Conservation (phyloP, 1,284 basidiomycete genomes). For the Melampsora larici-populina region DNA sequence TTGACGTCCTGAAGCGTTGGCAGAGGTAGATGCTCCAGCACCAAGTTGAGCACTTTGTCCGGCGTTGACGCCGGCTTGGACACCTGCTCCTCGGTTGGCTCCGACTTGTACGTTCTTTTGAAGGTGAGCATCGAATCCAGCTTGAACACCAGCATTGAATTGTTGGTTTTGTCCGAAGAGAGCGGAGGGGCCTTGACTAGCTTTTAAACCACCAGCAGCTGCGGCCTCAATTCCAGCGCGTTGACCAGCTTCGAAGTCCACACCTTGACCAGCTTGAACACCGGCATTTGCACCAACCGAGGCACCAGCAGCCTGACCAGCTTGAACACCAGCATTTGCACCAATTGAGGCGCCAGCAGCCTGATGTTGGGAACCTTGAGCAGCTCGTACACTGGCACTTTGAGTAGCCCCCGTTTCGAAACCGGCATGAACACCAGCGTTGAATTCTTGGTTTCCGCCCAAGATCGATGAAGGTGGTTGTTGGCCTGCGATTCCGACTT, state of each 20-base stretch:
- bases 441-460: background rate
- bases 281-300: background rate
- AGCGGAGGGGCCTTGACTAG: background rate
- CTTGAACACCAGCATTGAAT: background rate
- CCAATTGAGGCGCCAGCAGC: no score
- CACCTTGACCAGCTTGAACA: background rate
- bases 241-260: background rate
- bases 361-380: no score
- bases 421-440: background rate
- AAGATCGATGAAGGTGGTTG: background rate
- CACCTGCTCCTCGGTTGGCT: background rate
- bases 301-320: background rate
- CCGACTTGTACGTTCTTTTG: background rate
- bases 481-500: background rate
- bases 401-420: background rate
- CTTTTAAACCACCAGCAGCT: background rate
- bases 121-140: background rate
- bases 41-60: background rate
- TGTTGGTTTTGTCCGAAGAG: background rate
- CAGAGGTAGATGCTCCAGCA: no score
- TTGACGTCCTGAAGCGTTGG: no score
- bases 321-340: background rate
- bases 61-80: background rate
- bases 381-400: background rate
- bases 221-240: background rate